A percentile compares a stretch with the other conserved stretches of the same genome.
These are phyloP conservation scores for Tieghemostelium lacteum DNA, from an alignment of 78 protist species.

Conservation along the genomic window DNA sequence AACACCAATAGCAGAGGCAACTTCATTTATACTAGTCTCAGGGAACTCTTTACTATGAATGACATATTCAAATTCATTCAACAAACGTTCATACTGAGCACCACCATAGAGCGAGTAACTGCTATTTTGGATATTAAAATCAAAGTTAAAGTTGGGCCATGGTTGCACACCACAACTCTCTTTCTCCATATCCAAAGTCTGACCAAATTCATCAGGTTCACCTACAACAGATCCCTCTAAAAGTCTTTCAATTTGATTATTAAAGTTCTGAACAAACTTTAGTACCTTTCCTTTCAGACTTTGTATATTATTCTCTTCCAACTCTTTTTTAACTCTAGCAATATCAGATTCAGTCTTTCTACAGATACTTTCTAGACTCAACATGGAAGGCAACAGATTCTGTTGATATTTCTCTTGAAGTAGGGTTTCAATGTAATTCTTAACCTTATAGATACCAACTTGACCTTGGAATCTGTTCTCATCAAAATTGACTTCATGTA, in stretches of 20 bases:
- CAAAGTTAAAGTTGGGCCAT: conserved; percentile 81
- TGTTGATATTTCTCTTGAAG: conserved; percentile 77
- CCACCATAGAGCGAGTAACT: conserved; percentile 82
- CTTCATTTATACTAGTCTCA: conserved; percentile 84
- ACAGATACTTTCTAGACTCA: conserved; percentile 52
- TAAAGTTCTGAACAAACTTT: conserved; percentile 54
- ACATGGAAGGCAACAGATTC: conserved; percentile 64
- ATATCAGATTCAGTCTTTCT: conserved; percentile 68
- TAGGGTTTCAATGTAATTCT: conserved; percentile 24
- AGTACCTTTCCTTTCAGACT: conserved; percentile 37
- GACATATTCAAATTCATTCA: conserved; percentile 86
- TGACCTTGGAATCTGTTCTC: conserved; percentile 72
- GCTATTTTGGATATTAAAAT: conserved; percentile 75
- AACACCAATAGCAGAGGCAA: conserved; percentile 87
- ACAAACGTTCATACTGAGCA: conserved; percentile 83
- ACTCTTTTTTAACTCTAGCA: conserved; percentile 42
- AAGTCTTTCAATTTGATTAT: conserved; percentile 62
- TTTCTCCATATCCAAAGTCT: conserved; percentile 71
- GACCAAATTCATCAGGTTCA: conserved; percentile 82
- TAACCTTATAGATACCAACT: conserved; percentile 75
- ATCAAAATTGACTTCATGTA: conserved; percentile 72
- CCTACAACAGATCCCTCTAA: conserved; percentile 80
- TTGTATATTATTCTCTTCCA: conserved; percentile 54
- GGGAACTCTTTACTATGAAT: conserved; percentile 86
- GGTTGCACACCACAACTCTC: conserved; percentile 37